Evolutionary conservation across 768 basidiomycete species (phyloP), one percentile per base, ranked within the genome.

Genomic region (Lactarius deliciosus): DNA sequence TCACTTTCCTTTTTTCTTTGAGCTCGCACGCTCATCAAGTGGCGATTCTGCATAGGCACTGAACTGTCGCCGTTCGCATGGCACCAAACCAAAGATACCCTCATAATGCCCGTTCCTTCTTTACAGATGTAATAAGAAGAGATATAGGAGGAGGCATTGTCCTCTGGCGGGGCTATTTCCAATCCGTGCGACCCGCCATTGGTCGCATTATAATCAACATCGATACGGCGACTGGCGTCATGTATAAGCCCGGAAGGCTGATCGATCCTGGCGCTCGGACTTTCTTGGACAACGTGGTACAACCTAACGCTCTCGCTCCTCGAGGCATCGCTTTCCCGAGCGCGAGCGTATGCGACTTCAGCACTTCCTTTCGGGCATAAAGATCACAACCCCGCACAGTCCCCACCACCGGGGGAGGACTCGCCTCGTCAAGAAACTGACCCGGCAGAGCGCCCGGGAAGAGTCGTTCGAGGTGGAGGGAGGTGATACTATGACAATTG

Each of bases 121-220:
- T 88, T 73, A 88, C 88, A 0, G 75, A 82, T n/a, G 72, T 77
- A 6, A 88, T 85, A 58, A 81, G 76, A 8, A 81, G 77, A 57
- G 72, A 75, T 57, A 84, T 91, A 25, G 86, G 89, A 0, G 72
- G 74, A 0, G 91, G 92, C 0, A 79, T 93, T 2, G 81, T 85
- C 15, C 80, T 91, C 0, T 90, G 90, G 90, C 81, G 90, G 2
- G 91, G 91, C 0, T 91, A 89, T 64, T 92, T 92, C 74, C 91
- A 93, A 73, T 89, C 88, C 0, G 81, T 91, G 13, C 81, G 91
- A 20, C 90, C 91, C 0, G 83, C 84, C 0, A 80, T 86, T 13
- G 84, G 84, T 0, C 77, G 77, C 0, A 81, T 93, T 69, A 73
- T 91, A 32, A 78, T 92, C 68, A 93, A 92, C 64, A 80, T 93